phyloP scores from a whole-genome alignment of 306 rosid genomes.

The Adenanthera pavonina region DNA sequence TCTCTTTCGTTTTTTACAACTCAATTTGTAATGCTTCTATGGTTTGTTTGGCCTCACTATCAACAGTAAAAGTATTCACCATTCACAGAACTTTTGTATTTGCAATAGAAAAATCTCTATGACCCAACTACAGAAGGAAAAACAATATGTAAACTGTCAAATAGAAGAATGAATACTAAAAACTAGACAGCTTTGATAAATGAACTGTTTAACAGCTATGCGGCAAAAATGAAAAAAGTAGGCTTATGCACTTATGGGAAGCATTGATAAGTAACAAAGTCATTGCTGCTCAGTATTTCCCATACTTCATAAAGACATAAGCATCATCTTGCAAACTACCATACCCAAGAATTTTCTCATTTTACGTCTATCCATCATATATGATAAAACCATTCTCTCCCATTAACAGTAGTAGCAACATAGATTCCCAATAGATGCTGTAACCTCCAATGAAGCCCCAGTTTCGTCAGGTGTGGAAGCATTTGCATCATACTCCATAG shows the following conservation, averaged over 20 bases:
- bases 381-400: not conserved
- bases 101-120: conserved; percentile 79
- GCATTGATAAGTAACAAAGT: not conserved
- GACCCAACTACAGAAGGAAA: conserved; percentile 72
- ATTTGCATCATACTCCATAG: conserved; percentile 17
- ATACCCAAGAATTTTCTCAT: not conserved
- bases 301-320: not conserved
- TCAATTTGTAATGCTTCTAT: conserved; percentile 84
- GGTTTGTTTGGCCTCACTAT: conserved; percentile 91
- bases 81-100: conserved; percentile 91
- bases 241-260: conserved; percentile 6
- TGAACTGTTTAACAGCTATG: conserved; percentile 32
- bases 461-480: not conserved
- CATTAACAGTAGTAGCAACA: not conserved
- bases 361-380: not conserved
- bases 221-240: conserved; percentile 8
- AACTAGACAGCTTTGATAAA: conserved; percentile 24
- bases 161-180: conserved; percentile 36
- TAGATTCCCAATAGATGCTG: conserved; percentile 6
- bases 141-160: conserved; percentile 18
- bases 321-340: not conserved
- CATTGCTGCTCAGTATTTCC: not conserved
- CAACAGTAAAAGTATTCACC: conserved; percentile 90
- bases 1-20: conserved; percentile 88
- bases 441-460: conserved; percentile 25